A percentile compares a stretch with the other conserved stretches of the same genome.
phyloP scores from a whole-genome alignment of 2,329 filamentous ascomycete genomes.

The Pseudogymnoascus sp. region DNA sequence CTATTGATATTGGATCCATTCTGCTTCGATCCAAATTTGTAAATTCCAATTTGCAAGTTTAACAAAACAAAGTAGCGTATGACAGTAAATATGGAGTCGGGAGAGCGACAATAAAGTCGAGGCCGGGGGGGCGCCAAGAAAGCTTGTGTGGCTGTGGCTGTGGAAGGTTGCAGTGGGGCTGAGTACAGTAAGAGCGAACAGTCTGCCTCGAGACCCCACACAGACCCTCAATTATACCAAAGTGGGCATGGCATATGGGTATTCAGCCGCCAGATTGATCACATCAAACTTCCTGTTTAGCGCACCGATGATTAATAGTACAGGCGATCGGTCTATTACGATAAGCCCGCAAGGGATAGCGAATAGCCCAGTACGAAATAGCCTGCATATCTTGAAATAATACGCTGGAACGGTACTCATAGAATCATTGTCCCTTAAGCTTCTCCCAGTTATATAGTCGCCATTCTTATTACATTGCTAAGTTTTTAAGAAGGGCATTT shows the following conservation, averaged over 20 bases:
- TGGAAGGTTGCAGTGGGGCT: too few species aligned
- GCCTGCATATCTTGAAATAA: background rate
- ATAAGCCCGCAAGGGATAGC: background rate
- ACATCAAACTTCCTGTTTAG: too few species aligned
- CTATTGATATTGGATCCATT: background rate
- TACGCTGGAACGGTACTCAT: background rate
- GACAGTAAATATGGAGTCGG: background rate
- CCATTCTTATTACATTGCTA: slow-evolving; percentile 64
- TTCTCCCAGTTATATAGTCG: slow-evolving; percentile 29
- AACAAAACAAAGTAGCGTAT: background rate
- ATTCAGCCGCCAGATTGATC: background rate
- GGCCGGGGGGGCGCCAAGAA: background rate
- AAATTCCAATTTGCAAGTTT: background rate
- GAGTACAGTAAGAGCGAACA: too few species aligned
- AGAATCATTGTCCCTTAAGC: background rate
- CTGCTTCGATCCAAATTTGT: background rate
- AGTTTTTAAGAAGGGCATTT: slow-evolving; percentile 9
- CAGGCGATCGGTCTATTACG: too few species aligned
- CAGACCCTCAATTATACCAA: background rate
- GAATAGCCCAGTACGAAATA: background rate
- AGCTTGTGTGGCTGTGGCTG: background rate
- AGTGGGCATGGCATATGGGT: background rate
- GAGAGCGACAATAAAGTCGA: background rate
- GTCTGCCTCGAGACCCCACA: background rate
- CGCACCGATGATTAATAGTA: too few species aligned